Base-by-base conservation (phyloP, 2,329 filamentous ascomycete genomes). In the Beauveria scarabaeidicola region DNA sequence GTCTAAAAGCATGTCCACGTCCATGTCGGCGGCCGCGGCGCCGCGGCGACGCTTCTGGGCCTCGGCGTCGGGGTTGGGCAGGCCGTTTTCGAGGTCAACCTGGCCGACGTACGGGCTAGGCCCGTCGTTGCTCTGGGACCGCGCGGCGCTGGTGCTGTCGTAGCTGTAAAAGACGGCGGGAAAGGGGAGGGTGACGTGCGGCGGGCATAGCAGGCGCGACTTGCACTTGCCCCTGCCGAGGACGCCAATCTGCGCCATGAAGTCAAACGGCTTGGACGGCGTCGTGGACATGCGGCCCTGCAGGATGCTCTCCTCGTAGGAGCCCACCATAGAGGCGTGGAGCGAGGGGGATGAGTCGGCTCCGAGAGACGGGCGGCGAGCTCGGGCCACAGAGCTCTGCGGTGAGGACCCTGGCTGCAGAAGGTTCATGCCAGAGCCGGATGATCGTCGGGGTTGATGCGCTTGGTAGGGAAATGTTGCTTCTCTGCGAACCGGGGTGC, bases 161-260 rank as follows among this genome's bases (percentile, higher is more conserved):
- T 97, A 97, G 74, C 88, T 96, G 76, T 97, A 99, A 68, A 97
- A 99, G 1, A 97, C 93, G 1, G 93, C 94, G 1, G 91, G 90
- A 67, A 97, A 97, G 0, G 91, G 88, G 3, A 99, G 78, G 0
- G 88, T 93, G 59, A 97, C 90, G 71, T 99, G 94, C 8, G 91
- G 80, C 1, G 94, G 94, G 68, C 94, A 97, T 61, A 85, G 85
- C 19, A 97, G 78, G 66, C 82, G 92, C 1, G 90, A 75, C 71
- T 92, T 96, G 78, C 93, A 97, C 66, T 93, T 88, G 8, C 92
- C 92, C 65, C 87, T 87, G 10, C 92, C 94, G 17, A 97, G 77
- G 0, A 97, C 94, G 23, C 94, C 94, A 60, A 99, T 97, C 69
- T 97, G 91, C 29, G 94, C 94, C 6, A 95, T 81, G 68, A 99